Evolutionary conservation across 2,329 filamentous ascomycete genomes (phyloP).

Genomic region (Beauveria sp.): DNA sequence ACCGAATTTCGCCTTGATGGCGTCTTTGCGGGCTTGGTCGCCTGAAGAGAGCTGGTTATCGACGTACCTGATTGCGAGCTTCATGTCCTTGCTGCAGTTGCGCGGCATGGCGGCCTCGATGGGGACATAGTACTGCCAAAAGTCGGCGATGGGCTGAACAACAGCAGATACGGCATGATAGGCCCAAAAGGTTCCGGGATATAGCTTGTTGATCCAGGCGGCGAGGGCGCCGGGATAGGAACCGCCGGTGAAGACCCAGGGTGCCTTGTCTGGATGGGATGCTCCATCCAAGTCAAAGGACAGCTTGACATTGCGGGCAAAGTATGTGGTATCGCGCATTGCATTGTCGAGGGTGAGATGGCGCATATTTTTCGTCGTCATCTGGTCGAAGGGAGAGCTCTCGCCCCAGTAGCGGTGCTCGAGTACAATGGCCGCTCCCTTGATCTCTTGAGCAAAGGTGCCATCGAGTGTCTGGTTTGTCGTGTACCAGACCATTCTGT

Average conservation of each 20-base stretch:
- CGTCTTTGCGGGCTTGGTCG: slow-evolving; percentile 15
- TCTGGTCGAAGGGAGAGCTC: slow-evolving; percentile 57
- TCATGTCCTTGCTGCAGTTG: slow-evolving; percentile 56
- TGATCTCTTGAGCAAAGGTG: slow-evolving; percentile 56
- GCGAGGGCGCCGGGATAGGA: slow-evolving; percentile 73
- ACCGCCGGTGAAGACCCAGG: slow-evolving; percentile 71
- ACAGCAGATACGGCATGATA: slow-evolving; percentile 72
- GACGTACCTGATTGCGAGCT: slow-evolving; percentile 39
- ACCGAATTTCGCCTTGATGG: slow-evolving; percentile 29
- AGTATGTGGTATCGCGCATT: slow-evolving; percentile 68
- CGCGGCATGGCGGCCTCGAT: slow-evolving; percentile 37
- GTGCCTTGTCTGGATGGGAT: slow-evolving; percentile 54
- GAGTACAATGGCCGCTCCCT: slow-evolving; percentile 68
- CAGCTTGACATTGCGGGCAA: slow-evolving; percentile 63
- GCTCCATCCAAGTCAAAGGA: slow-evolving; percentile 56
- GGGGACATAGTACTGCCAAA: slow-evolving; percentile 50
- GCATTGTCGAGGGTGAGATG: slow-evolving; percentile 76
- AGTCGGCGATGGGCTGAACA: slow-evolving; percentile 66
- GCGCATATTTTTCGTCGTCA: slow-evolving; percentile 59
- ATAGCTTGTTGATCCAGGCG: slow-evolving; percentile 63
- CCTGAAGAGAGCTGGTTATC: slow-evolving; percentile 12
- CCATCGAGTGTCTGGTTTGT: slow-evolving; percentile 64
- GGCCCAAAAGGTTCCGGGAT: slow-evolving; percentile 69
- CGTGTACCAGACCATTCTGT: slow-evolving; percentile 52
- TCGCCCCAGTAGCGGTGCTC: slow-evolving; percentile 80